These are phyloP conservation scores for Phytophthora hybrid DNA, from an alignment of 352 stramenopile genomes.

Conservation along the genomic window DNA sequence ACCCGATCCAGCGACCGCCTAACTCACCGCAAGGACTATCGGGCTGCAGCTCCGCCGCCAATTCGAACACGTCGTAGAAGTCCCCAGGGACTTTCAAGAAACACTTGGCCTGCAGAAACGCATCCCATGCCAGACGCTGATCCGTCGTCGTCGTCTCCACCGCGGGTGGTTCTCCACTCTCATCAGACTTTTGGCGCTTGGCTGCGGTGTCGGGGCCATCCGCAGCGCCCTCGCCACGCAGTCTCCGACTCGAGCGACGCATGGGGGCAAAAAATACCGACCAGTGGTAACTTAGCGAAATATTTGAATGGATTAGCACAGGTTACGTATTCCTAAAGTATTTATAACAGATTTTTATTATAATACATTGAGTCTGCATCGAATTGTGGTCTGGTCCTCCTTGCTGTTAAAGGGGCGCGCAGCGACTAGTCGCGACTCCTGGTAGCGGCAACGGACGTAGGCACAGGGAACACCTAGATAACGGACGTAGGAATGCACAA, in stretches of 20 bases:
- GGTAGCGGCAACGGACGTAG: too few species aligned
- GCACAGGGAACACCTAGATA: too few species aligned
- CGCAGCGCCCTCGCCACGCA: conserved; percentile 22
- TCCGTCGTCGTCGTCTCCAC: background rate
- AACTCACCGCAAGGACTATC: conserved; percentile 44
- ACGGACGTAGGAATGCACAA: too few species aligned
- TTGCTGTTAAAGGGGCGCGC: too few species aligned
- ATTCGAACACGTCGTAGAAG: conserved; percentile 58
- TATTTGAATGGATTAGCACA: too few species aligned
- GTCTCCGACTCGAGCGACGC: conserved; percentile 39
- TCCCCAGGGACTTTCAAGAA: conserved; percentile 43
- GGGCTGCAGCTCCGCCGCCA: conserved; percentile 45
- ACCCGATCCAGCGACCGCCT: background rate
- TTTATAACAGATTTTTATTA: too few species aligned
- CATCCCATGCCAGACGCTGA: conserved; percentile 40
- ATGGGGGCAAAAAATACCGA: conserved; percentile 3
- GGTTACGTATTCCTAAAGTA: too few species aligned
- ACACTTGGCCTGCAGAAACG: conserved; percentile 48
- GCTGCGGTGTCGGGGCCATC: background rate
- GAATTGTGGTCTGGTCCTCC: too few species aligned
- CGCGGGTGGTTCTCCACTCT: background rate
- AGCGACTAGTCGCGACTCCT: too few species aligned
- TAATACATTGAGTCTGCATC: too few species aligned
- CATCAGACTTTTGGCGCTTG: conserved; percentile 24
- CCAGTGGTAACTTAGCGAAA: too few species aligned